A percentile compares a stretch with the other conserved stretches of the same genome.
These are phyloP conservation scores for Pichia deserticola DNA, from an alignment of 805 yeast species.

Conservation along the genomic window DNA sequence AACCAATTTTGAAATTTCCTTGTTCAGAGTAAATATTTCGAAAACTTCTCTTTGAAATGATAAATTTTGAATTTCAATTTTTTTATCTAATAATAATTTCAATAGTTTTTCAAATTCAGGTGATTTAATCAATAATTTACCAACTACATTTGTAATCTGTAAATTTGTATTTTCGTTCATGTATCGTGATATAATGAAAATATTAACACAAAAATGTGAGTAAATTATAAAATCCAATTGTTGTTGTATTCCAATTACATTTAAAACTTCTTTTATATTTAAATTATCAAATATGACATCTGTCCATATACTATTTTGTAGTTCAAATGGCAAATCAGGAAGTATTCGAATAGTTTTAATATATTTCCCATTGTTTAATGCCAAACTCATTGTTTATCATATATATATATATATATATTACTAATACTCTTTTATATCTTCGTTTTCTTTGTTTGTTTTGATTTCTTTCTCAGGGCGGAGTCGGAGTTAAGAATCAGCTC, in stretches of 20 bases:
- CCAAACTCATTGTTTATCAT: too few relatives aligned
- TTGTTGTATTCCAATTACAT: background rate
- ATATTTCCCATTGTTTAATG: background rate
- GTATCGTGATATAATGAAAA: slow-evolving; percentile 2
- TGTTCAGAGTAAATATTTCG: background rate
- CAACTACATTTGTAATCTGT: background rate
- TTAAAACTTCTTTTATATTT: background rate
- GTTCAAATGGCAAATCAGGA: slow-evolving; percentile 2
- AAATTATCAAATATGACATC: slow-evolving; percentile 1
- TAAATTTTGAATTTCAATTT: slow-evolving; percentile 1
- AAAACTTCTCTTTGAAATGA: slow-evolving; percentile 3
- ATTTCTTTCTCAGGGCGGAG: too few relatives aligned
- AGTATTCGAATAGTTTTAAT: background rate
- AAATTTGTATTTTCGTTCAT: background rate
- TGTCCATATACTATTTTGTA: slow-evolving; percentile 4
- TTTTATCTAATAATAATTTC: background rate
- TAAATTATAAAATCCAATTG: background rate
- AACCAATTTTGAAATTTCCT: background rate
- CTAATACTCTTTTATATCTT: too few relatives aligned
- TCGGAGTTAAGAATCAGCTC: too few relatives aligned
- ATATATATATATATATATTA: too few relatives aligned
- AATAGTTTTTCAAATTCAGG: background rate
- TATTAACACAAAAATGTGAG: background rate
- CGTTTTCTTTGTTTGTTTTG: too few relatives aligned
- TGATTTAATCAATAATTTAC: slow-evolving; percentile 1